Evolutionary conservation across 345 rosid genomes (phyloP), one percentile per base, ranked within the genome.

Genomic region (Pistacia atlantica): DNA sequence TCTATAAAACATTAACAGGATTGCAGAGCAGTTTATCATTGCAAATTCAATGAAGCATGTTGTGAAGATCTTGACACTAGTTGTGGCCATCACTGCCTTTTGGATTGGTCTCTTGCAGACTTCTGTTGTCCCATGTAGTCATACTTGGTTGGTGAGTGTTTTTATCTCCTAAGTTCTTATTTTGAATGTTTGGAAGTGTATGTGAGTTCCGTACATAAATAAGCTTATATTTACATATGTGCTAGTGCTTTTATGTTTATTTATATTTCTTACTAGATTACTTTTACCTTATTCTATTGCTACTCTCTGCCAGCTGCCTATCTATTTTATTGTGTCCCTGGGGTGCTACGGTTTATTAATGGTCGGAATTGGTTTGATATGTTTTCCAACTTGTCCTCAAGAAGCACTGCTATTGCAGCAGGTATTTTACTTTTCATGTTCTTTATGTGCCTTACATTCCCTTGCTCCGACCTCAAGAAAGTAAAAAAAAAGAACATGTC

Each of bases 281-380:
- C 37, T 37, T 52, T 57, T 38, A 35, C 35, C 28, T 45, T 69
- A 17, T 13, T 11, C 10, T 48, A 45, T 67, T 28, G 14, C 8
- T 35, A 11, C 20, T 75, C 72, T 42, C 58, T 61, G 11, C 38
- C 82, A 89, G 91, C 82, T 93, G 65, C 94, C 91, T 8, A 85
- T 89, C 78, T 93, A 93, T 79, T 85, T 88, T 80, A 60, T 92
- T 52, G 83, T 92, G 65, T 86, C 93, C 3, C 83, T 92, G 8
- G 97, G 92, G 77, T 91, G 92, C 83, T 93, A 91, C 76, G 97
- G 96, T 78, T 79, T 93, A 49, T 81, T 93, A 45, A 89, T 88
- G 95, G 96, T 88, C 67, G 97, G 94, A 72, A 74, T 88, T 54
- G 96, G 94, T 31, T 67, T 93, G 60, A 85, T 93, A 88, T 84